Base-by-base conservation (phyloP, 768 basidiomycete genomes). In the Cantharellus anzutake region DNA sequence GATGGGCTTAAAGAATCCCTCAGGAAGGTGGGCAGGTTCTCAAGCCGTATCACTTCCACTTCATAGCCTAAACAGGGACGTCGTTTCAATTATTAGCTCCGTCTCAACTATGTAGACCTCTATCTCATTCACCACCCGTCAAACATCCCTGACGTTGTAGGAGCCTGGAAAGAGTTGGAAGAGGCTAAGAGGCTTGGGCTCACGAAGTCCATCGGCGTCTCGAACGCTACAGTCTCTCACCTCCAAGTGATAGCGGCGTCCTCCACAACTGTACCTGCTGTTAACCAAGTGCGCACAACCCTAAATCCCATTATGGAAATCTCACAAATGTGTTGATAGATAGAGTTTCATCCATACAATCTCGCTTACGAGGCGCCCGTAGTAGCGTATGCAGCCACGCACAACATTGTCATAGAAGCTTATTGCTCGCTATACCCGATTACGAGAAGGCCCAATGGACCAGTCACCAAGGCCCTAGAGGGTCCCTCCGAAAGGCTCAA, bases 141-240 rank as follows among this genome's bases (percentile, higher is more conserved):
- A 0, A 63, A 74, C 4, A 64, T 68, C 29, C 62, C 80, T 1
- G 79, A 75, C 48, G 63, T 75, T 62, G 70, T 74, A 58, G 63
- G 62, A 2, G 65, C 67, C 3, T 86, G 84, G 84, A 69, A 68
- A 57, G 73, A 77, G 52, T 76, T 84, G 61, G 82, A 83, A 64
- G 70, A 72, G 40, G 69, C 81, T 37, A 74, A 76, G 64, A 70
- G 76, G 41, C 71, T 71, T n/a, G 82, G 82, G 0, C 69, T 80
- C 2, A 76, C 75, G 59, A 83, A 78, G 81, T 82, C 78, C 67
- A 83, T 84, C 58, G 84, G 84, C 16, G 82, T 87, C 59, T 81
- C 80, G 70, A 86, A 86, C 69, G 85, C 82, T 67, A 67, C 66
- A 3, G 62, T 83, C 40, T 67, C 72, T 0, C 69, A 80, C 16